phyloP scores from a whole-genome alignment of 208 protist genomes.

The Kentomonas sorsogonicus region DNA sequence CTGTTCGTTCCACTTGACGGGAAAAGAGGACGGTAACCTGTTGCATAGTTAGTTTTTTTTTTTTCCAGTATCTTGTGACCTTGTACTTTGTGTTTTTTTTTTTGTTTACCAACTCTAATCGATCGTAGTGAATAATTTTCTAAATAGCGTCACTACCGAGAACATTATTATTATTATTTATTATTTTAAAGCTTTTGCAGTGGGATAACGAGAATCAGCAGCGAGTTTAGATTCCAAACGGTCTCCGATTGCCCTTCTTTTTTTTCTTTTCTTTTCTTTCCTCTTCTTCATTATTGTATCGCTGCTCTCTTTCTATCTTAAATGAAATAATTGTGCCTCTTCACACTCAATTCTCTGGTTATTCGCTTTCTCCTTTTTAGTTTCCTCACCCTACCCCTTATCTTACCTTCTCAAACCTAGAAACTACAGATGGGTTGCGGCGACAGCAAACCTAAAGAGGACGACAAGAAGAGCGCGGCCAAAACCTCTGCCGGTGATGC shows the following conservation, averaged over 20 bases:
- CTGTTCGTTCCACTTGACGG: too few species aligned
- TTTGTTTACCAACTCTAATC: neutral
- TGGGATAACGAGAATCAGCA: neutral
- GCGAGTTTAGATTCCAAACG: neutral
- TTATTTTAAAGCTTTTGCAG: too few species aligned
- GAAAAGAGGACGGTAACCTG: too few species aligned
- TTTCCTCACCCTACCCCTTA: neutral
- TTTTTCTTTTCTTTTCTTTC: slow-evolving; percentile 9
- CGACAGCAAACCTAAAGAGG: slow-evolving; percentile 13
- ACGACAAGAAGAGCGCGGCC: slow-evolving; percentile 8
- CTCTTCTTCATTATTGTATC: slow-evolving; percentile 6
- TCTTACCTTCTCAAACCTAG: neutral
- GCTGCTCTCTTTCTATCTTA: neutral
- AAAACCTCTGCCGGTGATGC: too few species aligned
- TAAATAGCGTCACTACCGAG: too few species aligned
- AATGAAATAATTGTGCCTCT: too few species aligned
- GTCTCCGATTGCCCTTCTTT: slow-evolving; percentile 1
- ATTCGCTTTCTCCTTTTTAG: too few species aligned
- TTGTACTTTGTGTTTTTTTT: neutral
- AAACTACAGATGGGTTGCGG: slow-evolving; percentile 7
- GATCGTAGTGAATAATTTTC: slow-evolving; percentile 7
- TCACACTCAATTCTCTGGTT: too few species aligned
- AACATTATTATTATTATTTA: too few species aligned
- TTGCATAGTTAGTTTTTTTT: too few species aligned
- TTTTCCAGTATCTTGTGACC: neutral